phyloP scores from a whole-genome alignment of 805 yeast species.

The Candida hungchunana region DNA sequence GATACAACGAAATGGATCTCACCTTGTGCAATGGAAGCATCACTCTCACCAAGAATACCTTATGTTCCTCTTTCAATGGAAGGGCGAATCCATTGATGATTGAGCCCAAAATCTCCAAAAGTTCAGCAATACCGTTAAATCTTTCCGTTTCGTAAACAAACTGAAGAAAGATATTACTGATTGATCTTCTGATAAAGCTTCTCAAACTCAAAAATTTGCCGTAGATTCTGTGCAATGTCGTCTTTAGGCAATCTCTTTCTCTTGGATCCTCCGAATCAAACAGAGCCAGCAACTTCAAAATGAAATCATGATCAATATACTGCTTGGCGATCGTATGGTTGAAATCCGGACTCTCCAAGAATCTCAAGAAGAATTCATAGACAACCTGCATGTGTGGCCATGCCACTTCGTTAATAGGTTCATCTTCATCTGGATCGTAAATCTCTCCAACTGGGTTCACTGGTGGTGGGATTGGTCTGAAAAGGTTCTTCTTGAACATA shows the following conservation, averaged over 20 bases:
- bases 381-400: constrained; percentile 99
- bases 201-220: constrained; percentile 90
- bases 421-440: constrained; percentile 98
- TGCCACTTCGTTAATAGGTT: constrained; percentile 91
- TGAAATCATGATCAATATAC: constrained; percentile 88
- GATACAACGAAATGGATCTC: constrained; percentile 82
- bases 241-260: constrained; percentile 91
- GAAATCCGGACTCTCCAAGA: constrained; percentile 92
- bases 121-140: constrained; percentile 93
- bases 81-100: constrained; percentile 97
- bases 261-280: constrained; percentile 96
- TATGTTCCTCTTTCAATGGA: constrained; percentile 96
- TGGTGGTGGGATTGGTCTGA: constrained; percentile 97
- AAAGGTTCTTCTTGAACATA: constrained; percentile 85
- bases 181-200: constrained; percentile 86
- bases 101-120: constrained; percentile 90
- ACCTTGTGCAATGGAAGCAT: constrained; percentile 91
- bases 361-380: constrained; percentile 88
- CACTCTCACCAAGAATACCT: constrained; percentile 80
- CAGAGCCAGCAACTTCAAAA: constrained; percentile 73
- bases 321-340: constrained; percentile 91
- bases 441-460: constrained; percentile 96
- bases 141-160: constrained; percentile 93
- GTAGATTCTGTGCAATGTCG: constrained; percentile 92
- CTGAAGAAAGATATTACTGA: constrained; percentile 87